Evolutionary conservation across 2,329 filamentous ascomycete genomes (phyloP).

Genomic region (Colletotrichum sp.): DNA sequence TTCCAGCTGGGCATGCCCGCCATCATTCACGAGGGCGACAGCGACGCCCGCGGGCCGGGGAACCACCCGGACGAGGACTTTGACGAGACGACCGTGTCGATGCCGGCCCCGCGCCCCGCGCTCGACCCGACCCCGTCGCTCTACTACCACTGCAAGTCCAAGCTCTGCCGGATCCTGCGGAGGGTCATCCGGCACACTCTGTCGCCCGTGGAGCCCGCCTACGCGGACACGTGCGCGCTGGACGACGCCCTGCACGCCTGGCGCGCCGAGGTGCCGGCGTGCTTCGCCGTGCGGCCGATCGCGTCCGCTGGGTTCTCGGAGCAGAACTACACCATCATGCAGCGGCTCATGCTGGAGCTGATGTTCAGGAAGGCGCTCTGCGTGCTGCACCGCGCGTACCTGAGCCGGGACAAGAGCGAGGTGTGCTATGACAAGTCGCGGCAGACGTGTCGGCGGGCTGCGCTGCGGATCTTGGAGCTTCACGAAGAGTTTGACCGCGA

Average conservation of each 20-base stretch:
- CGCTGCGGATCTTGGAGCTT: constrained; percentile 47
- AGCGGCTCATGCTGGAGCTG: constrained; percentile 51
- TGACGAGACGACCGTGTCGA: constrained; percentile 45
- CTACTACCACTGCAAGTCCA: constrained; percentile 46
- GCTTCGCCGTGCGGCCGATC: constrained; percentile 45
- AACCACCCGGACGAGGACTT: constrained; percentile 57
- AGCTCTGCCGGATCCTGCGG: constrained; percentile 46
- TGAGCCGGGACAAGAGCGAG: constrained; percentile 41
- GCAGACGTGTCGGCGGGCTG: constrained; percentile 45
- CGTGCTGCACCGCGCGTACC: constrained; percentile 53
- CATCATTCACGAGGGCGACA: constrained; percentile 51
- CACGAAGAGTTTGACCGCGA: constrained; percentile 52
- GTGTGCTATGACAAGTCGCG: constrained; percentile 41
- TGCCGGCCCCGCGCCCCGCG: constrained; percentile 46
- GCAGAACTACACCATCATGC: constrained; percentile 49
- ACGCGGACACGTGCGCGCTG: constrained; percentile 36
- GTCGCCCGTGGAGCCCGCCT: constrained; percentile 38
- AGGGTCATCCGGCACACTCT: constrained; percentile 46
- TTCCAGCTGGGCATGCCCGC: constrained; percentile 58
- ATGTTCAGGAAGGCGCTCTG: constrained; percentile 54
- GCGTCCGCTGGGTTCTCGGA: constrained; percentile 46
- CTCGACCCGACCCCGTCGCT: constrained; percentile 48
- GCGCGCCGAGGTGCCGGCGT: constrained; percentile 39
- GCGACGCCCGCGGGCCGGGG: constrained; percentile 48
- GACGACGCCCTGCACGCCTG: constrained; percentile 44